phyloP scores from a whole-genome alignment of 176 grass and related monocot species.

The Carex kokanica region DNA sequence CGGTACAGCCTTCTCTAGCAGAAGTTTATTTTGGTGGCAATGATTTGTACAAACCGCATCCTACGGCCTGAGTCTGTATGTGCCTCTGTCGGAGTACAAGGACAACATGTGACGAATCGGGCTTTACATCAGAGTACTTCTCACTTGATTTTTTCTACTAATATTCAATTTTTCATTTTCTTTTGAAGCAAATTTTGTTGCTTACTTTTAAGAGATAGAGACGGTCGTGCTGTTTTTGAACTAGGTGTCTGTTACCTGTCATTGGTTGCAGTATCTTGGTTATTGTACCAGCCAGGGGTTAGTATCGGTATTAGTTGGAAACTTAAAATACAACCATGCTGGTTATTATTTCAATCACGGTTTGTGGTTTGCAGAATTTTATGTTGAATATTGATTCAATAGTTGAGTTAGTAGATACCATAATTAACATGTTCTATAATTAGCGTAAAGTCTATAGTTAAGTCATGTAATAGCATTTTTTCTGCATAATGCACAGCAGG shows the following conservation, averaged over 20 bases:
- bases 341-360: no score
- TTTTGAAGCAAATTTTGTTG: neutral
- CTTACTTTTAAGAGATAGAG: neutral
- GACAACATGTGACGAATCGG: constrained; percentile 15
- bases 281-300: neutral
- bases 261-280: neutral
- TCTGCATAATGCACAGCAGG: no score
- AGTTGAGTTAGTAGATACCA: no score
- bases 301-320: no score
- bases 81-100: constrained; percentile 24
- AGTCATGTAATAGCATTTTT: no score
- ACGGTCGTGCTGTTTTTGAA: no score
- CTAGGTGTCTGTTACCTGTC: no score
- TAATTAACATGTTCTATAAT: no score
- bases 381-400: no score
- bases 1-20: constrained; percentile 17
- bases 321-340: no score
- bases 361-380: no score
- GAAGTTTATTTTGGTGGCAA: constrained; percentile 19
- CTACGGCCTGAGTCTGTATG: neutral
- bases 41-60: neutral
- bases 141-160: neutral
- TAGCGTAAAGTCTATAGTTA: no score
- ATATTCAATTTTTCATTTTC: neutral
- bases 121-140: neutral